Conservation (phyloP, 345 rosid genomes). For the Chamaenerion angustifolium region DNA sequence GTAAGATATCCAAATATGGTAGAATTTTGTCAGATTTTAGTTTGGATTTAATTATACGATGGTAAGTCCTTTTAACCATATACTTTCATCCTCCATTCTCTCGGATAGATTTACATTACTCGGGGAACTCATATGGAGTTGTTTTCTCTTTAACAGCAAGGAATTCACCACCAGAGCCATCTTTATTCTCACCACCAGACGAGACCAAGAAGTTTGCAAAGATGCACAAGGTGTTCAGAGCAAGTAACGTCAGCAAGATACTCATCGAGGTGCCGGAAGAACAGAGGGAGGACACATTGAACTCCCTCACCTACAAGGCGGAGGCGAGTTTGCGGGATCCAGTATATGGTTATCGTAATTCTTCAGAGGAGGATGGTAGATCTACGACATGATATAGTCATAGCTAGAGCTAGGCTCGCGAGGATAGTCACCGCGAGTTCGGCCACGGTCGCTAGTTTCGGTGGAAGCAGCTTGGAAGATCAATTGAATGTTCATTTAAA, state of each 20-base stretch:
- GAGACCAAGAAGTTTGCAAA: conserved; percentile 37
- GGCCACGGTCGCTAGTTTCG: too few species aligned
- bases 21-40: background rate
- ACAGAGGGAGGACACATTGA: conserved; percentile 41
- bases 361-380: conserved; percentile 28
- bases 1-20: conserved; percentile 81
- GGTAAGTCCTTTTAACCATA: conserved; percentile 25
- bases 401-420: conserved; percentile 1
- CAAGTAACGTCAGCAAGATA: conserved; percentile 39
- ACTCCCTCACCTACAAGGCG: conserved; percentile 39
- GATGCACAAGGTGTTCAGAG: conserved; percentile 43
- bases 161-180: conserved; percentile 31
- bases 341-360: conserved; percentile 31
- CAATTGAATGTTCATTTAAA: too few species aligned
- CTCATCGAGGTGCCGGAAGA: conserved; percentile 25
- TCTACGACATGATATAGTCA: conserved; percentile 24
- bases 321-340: conserved; percentile 40
- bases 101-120: background rate
- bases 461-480: too few species aligned
- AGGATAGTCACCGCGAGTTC: too few species aligned
- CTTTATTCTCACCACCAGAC: conserved; percentile 33
- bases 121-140: background rate
- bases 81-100: conserved; percentile 8
- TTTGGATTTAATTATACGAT: background rate
- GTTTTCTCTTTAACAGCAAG: conserved; percentile 29